These are phyloP conservation scores for Trichoderma aggressivum DNA, from an alignment of 2,329 filamentous ascomycete species.

Conservation along the genomic window DNA sequence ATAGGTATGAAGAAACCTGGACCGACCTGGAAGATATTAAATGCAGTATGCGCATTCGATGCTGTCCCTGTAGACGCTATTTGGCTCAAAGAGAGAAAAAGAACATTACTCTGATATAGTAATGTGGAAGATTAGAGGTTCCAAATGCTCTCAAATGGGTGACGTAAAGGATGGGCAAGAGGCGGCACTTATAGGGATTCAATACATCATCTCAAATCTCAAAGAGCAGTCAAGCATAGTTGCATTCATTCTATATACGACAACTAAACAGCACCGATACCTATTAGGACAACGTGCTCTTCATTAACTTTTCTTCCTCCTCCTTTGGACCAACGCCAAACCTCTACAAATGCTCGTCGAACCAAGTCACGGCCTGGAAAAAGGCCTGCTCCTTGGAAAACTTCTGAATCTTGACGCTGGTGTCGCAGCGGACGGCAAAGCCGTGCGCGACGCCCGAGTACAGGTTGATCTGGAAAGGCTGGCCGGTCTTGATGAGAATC, in stretches of 20 bases:
- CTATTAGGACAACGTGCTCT: not conserved
- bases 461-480: slow-evolving; percentile 73
- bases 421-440: slow-evolving; percentile 68
- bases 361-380: slow-evolving; percentile 73
- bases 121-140: no score
- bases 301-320: not conserved
- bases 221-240: not conserved
- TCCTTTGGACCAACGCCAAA: not conserved
- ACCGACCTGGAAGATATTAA: no score
- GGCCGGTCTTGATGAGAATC: slow-evolving; percentile 53
- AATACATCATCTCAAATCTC: not conserved
- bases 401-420: slow-evolving; percentile 52
- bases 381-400: slow-evolving; percentile 83
- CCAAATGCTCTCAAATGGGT: no score
- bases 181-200: no score
- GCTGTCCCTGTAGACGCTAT: no score
- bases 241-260: not conserved
- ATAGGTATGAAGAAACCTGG: no score
- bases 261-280: not conserved
- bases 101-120: no score
- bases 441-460: slow-evolving; percentile 71
- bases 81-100: no score
- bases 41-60: no score
- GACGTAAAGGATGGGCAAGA: no score
- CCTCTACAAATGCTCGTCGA: slow-evolving; percentile 45